Conservation (phyloP, 2,329 filamentous ascomycete genomes). For the Tolypocladium ophioglossoides region DNA sequence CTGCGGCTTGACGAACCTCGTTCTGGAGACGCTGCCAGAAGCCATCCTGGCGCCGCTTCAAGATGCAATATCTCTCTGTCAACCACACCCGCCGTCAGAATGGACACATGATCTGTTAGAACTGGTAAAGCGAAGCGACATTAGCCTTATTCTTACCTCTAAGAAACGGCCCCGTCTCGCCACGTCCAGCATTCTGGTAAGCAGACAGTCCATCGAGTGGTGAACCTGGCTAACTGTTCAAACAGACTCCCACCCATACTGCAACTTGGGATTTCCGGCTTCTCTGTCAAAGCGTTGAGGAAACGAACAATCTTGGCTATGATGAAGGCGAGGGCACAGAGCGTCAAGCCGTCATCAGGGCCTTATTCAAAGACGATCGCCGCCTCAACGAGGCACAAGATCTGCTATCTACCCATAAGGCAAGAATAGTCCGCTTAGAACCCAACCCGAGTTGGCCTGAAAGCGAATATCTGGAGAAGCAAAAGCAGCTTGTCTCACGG, state of each 20-base stretch:
- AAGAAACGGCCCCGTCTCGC: conserved; percentile 16
- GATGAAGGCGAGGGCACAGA: conserved; percentile 78
- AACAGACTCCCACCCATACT: conserved; percentile 49
- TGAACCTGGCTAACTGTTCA: neutral
- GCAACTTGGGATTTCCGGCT: conserved; percentile 65
- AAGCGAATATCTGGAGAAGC: conserved; percentile 77
- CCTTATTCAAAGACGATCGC: conserved; percentile 86
- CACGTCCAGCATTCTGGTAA: conserved; percentile 31
- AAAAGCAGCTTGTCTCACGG: conserved; percentile 81
- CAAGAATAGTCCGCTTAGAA: conserved; percentile 67
- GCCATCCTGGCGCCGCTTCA: conserved; percentile 70
- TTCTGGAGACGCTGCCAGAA: conserved; percentile 79
- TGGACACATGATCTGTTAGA: conserved; percentile 66
- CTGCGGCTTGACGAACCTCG: conserved; percentile 52
- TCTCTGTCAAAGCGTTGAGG: conserved; percentile 60
- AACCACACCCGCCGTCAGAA: conserved; percentile 65
- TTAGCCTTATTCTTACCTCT: conserved; percentile 53
- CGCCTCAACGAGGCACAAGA: conserved; percentile 77
- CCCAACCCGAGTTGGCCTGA: conserved; percentile 72
- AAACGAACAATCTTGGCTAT: conserved; percentile 47
- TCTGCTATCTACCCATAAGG: conserved; percentile 75
- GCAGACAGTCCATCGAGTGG: conserved; percentile 6
- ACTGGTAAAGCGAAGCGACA: conserved; percentile 72
- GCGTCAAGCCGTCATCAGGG: conserved; percentile 68
- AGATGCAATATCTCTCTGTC: conserved; percentile 76